Conservation (phyloP, 306 rosid species). For the Rubus parviflorus region DNA sequence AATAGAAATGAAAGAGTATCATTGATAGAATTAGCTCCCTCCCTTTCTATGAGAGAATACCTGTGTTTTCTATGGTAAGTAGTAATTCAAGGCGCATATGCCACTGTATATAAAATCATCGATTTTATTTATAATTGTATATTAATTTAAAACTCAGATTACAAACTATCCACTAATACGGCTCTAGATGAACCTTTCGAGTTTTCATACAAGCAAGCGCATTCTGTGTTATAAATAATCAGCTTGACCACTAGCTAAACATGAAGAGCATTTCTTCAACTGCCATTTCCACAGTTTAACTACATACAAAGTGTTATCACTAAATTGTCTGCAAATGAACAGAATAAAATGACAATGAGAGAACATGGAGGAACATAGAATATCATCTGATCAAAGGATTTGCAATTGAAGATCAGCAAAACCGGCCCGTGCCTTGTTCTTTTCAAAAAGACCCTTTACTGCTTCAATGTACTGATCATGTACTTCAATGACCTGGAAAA, state of each 20-base stretch:
- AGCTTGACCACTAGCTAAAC: neutral
- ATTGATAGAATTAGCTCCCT: neutral
- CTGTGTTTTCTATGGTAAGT: neutral
- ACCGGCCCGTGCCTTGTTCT: conserved; percentile 72
- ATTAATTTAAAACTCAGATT: neutral
- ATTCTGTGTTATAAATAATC: neutral
- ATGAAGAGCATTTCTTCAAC: neutral
- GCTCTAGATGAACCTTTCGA: neutral
- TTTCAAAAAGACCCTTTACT: conserved; percentile 73
- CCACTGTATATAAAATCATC: neutral
- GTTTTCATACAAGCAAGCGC: neutral
- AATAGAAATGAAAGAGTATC: conserved; percentile 40
- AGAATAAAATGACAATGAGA: neutral
- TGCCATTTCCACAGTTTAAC: neutral
- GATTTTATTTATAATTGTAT: neutral
- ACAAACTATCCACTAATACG: neutral
- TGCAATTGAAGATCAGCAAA: conserved; percentile 62
- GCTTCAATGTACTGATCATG: conserved; percentile 72
- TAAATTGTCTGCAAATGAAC: neutral
- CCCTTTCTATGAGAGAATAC: neutral
- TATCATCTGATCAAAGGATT: conserved; percentile 48
- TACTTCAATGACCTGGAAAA: conserved; percentile 51
- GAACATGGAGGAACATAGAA: conserved; percentile 1
- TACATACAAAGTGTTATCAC: neutral
- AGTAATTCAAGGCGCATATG: neutral